Conservation (phyloP, 352 stramenopile genomes). For the Pythium rhizo-oryzae region DNA sequence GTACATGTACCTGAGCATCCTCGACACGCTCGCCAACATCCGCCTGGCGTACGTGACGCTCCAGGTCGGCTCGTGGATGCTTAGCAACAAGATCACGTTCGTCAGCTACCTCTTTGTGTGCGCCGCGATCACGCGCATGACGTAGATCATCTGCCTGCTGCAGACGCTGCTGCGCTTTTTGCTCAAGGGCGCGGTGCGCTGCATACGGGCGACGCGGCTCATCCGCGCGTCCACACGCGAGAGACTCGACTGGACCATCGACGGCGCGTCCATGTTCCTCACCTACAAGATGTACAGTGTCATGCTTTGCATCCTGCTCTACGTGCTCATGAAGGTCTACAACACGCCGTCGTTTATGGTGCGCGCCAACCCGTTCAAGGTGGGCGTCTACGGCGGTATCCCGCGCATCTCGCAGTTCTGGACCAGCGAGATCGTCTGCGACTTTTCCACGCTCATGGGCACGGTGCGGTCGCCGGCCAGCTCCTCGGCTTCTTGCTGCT, state of each 20-base stretch:
- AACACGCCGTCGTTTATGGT: constrained; percentile 50
- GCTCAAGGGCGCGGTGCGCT: constrained; percentile 38
- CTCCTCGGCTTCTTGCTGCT: not conserved
- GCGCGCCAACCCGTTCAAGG: constrained; percentile 33
- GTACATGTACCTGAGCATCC: too few species aligned
- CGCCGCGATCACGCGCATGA: constrained; percentile 47
- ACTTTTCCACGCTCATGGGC: too few species aligned
- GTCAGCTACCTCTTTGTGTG: constrained; percentile 64
- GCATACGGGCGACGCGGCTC: constrained; percentile 38
- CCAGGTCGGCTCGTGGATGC: constrained; percentile 58
- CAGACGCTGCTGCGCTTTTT: constrained; percentile 38
- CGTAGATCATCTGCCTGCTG: constrained; percentile 60
- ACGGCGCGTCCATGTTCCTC: constrained; percentile 48
- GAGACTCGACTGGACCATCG: constrained; percentile 51
- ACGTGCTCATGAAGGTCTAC: constrained; percentile 35
- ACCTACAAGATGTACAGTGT: constrained; percentile 63
- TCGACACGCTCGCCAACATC: constrained; percentile 45
- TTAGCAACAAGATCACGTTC: constrained; percentile 45
- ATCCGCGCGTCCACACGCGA: constrained; percentile 33
- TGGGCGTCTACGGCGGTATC: constrained; percentile 41
- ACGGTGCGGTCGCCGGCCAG: too few species aligned
- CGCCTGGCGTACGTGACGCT: constrained; percentile 50
- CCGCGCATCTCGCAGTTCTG: constrained; percentile 46
- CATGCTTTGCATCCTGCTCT: constrained; percentile 46
- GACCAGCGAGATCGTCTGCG: constrained; percentile 43